Evolutionary conservation across 2,329 filamentous ascomycete species (phyloP).

Genomic region (Talaromyces sp.): DNA sequence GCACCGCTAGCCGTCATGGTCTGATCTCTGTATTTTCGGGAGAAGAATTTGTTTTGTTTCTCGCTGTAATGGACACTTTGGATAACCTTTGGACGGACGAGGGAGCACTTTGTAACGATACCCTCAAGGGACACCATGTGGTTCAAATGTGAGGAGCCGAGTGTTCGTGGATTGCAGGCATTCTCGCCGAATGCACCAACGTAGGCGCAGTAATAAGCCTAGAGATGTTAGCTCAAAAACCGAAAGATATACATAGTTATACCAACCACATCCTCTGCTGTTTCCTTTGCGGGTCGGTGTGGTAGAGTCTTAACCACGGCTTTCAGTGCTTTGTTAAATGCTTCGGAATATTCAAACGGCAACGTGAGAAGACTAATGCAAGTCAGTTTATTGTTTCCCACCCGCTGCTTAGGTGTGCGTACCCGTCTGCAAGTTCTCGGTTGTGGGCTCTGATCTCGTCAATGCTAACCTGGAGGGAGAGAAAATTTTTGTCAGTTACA

Average conservation of each 20-base stretch:
- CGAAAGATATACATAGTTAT: background rate
- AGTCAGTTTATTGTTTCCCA: conserved; percentile 12
- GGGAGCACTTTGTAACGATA: conserved; percentile 91
- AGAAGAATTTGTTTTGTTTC: conserved; percentile 76
- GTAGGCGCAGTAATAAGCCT: conserved; percentile 88
- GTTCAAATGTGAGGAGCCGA: conserved; percentile 85
- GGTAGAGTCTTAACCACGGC: conserved; percentile 77
- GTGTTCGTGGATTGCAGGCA: conserved; percentile 86
- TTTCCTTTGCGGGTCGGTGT: conserved; percentile 68
- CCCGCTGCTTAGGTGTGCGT: conserved; percentile 10
- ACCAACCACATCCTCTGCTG: conserved; percentile 63
- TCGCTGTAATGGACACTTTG: conserved; percentile 98
- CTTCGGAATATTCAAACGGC: conserved; percentile 81
- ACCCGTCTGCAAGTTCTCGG: conserved; percentile 68
- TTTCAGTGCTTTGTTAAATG: conserved; percentile 87
- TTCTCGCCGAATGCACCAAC: conserved; percentile 93
- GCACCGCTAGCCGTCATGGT: conserved; percentile 88
- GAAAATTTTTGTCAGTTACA: background rate
- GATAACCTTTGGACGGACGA: conserved; percentile 94
- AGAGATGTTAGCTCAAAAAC: background rate
- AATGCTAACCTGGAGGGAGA: conserved; percentile 57
- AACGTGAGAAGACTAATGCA: conserved; percentile 64
- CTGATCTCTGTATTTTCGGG: conserved; percentile 88
- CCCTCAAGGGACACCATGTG: conserved; percentile 96
- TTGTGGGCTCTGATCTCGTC: conserved; percentile 90